Evolutionary conservation across 352 stramenopile species (phyloP), one percentile per base, ranked within the genome.

Genomic region (Achlya hypogyna): DNA sequence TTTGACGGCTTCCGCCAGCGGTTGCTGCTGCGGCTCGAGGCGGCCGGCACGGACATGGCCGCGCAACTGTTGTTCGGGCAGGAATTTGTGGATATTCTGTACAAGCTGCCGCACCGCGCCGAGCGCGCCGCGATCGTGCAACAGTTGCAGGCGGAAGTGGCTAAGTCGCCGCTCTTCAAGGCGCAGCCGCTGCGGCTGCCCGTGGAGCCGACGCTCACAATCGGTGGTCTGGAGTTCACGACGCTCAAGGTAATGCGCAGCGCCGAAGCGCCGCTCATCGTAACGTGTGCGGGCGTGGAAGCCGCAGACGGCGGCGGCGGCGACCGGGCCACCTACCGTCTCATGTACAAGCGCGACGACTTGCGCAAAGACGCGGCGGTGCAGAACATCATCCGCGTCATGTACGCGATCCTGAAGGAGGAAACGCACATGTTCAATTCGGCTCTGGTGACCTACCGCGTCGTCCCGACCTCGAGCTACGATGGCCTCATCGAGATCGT

Each of bases 331-430:
- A 83, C 54, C 53, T 93, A 91, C 68, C 82, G 84, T 0, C 70
- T 93, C 51, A 93, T 93, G 84, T 93, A 91, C 81, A 93, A 93
- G 67, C 82, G 84, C 12, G 85, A 94, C 51, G 85, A 94, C 69
- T 62, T 94, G 5, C 82, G 85, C 14, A 94, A 92, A 68, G 85
- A 94, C 66, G 76, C 82, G 2, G 86, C 89, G 32, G 83, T 94
- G 54, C 85, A 92, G 68, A 94, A 92, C 71, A 92, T 92, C 64
- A 94, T 94, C 71, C 91, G 90, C 70, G 81, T 94, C 65, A 94
- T 94, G 85, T 92, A 94, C 69, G 56, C 85, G 54, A 91, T 94
- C 63, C 72, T 94, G 49, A 91, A 94, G 71, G 75, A 89, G 45
- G 85, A 94, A 70, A 92, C 84, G 2, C 76, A 78, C 3, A 69